Evolutionary conservation across 2,329 filamentous ascomycete species (phyloP).

Genomic region (Anisogramma anomala): DNA sequence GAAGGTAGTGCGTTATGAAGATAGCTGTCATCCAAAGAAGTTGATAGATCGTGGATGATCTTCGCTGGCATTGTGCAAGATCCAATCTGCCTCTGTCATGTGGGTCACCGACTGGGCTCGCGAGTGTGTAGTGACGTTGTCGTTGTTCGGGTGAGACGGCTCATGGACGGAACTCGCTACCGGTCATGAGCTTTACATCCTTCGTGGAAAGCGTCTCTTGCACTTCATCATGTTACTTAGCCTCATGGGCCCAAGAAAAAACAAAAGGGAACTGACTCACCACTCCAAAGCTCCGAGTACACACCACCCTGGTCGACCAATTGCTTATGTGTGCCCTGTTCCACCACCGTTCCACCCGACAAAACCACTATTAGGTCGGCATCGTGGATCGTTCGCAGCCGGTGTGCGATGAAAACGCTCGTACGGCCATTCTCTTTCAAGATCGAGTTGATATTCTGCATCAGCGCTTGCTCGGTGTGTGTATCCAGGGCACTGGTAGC

Average conservation of each 20-base stretch:
- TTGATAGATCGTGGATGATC: no score
- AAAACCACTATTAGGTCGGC: constrained; percentile 88
- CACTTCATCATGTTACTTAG: constrained; percentile 28
- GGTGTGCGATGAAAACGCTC: constrained; percentile 89
- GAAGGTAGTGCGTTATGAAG: no score
- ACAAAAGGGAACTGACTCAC: constrained; percentile 38
- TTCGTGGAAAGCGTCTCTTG: constrained; percentile 51
- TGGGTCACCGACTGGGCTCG: no score
- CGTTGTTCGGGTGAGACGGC: no score
- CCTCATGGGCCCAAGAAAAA: no score
- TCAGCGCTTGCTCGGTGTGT: constrained; percentile 80
- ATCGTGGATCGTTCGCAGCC: constrained; percentile 86
- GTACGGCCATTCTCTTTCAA: constrained; percentile 79
- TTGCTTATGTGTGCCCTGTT: constrained; percentile 77
- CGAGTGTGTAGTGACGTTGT: no score
- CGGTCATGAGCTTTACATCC: no score
- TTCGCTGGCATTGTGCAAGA: no score
- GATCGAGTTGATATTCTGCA: constrained; percentile 88
- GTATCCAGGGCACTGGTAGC: constrained; percentile 88
- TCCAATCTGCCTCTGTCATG: no score
- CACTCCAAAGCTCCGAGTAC: constrained; percentile 85
- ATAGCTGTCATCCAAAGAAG: no score
- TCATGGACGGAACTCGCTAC: no score
- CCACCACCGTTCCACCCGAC: constrained; percentile 71
- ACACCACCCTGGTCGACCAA: constrained; percentile 68